Base-by-base conservation (phyloP, 225 moss, liverwort and hornwort genomes). In the Bryoerythrophyllum caledonicum region DNA sequence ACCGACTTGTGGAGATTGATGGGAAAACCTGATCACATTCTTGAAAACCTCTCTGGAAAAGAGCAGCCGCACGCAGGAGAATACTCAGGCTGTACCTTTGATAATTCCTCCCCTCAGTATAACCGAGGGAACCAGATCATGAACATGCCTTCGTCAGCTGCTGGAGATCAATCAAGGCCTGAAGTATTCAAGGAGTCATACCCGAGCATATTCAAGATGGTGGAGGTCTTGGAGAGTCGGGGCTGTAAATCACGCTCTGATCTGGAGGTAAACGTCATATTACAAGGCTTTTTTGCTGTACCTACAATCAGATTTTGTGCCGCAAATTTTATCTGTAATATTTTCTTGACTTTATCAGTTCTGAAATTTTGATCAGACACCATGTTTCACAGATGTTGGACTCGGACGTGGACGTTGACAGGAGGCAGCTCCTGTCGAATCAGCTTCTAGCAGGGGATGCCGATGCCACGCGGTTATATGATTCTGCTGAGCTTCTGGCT, bases 401-500 rank as follows among this genome's bases (percentile, higher is more conserved):
- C 44, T 49, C 6, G 48, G 63, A 75, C 41, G 34, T 16, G 75
- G 27, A 75, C 56, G 13, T 56, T 75, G 72, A 78, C 43, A 76
- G 60, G 35, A 64, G 76, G 67, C 72, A 55, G 57, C 57, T 26
- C 21, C 32, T 72, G 57, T 72, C 85, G 34, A 52, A 56, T 11
- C 76, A 70, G 70, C 63, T 79, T 26, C 86, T 70, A 19, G 76
- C 70, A 70, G 73, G 73, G 14, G 84, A 84, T 68, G 76, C 41
- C 1, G 76, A 63, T 16, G 75, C 84, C 23, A 52, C 70, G n/a
- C 71, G 79, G 17, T 49, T 84, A 26, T 76, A 74, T 43, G 79
- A 84, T n/a, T 83, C 83, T 12, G 74, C 84, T 58, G 87, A 87
- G 71, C 87, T 81, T 78, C 66, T 87, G 63, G 87, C 84, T 15